Evolutionary conservation across 768 basidiomycete species (phyloP), one percentile per base, ranked within the genome.

Genomic region (Rhizopogon vulgaris): DNA sequence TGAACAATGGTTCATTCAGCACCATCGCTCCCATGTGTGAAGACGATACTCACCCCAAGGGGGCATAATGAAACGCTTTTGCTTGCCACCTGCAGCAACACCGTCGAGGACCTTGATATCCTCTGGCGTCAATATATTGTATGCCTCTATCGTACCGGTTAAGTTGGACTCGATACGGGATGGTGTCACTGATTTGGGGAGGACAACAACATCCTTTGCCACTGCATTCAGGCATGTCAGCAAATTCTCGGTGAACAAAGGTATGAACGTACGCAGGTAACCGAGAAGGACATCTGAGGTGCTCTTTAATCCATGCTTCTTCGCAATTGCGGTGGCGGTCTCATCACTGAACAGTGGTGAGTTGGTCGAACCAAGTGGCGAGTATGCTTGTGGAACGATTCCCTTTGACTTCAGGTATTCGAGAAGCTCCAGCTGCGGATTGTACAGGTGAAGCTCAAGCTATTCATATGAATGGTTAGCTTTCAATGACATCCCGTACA

Each of bases 111-210:
- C 61, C 52, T 71, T 74, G 54, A 87, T 68, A 54, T 87, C 86
- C 52, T 69, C 71, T 34, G 71, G 53, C 17, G 71, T 70, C 25
- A 87, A 66, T 57, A 74, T 78, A 45, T 68, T 65, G 38, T 67
- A 61, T 3, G 78, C 82, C 25, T 62, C 61, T 22, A 80, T 42
- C 15, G 82, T 67, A 25, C 84, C 84, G 10, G 63, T 68, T 47
- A 82, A 61, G 64, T 86, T 87, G 3, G 77, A 67, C 17, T 73
- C 69, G 64, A 92, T 88, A 49, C 90, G 82, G 32, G 75, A 64
- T 27, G 80, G 78, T 1, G 78, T 92, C 36, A 92, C 85, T 6
- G 87, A 89, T 69, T 91, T 92, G 2, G 90, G 82, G 34, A 94
- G 77, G 27, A 78, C 73, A 36, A 88, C 75, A 39, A 82, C 72